Percentiles rank a stretch among this genome's conserved stretches.
phyloP scores from a whole-genome alignment of 1,284 basidiomycete species.

The Thelephora terrestris region DNA sequence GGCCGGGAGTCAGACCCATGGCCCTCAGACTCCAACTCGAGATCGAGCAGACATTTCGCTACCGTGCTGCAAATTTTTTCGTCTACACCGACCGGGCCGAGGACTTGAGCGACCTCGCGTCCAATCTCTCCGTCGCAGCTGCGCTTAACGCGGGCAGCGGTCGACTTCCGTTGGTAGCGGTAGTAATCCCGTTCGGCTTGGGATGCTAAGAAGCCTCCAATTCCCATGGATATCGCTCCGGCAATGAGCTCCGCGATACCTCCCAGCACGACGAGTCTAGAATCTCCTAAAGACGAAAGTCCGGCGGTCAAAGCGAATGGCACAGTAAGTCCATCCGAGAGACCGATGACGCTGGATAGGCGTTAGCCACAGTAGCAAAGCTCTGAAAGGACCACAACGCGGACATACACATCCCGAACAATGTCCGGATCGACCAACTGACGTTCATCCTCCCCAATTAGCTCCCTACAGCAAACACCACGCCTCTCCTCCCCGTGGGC shows the following conservation, averaged over 20 bases:
- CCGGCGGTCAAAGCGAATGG: slow-evolving; percentile 88
- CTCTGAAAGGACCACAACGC: slow-evolving; percentile 1
- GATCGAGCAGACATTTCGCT: slow-evolving; percentile 60
- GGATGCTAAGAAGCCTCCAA: slow-evolving; percentile 94
- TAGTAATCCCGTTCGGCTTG: slow-evolving; percentile 95
- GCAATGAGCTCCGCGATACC: slow-evolving; percentile 90
- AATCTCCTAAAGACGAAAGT: slow-evolving; percentile 84
- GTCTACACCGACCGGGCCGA: slow-evolving; percentile 84
- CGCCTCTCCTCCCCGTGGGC: slow-evolving; percentile 37
- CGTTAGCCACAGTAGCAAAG: background rate
- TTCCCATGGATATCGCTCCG: slow-evolving; percentile 95
- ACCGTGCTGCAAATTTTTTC: slow-evolving; percentile 73
- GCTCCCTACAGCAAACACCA: slow-evolving; percentile 75
- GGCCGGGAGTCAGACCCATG: slow-evolving; percentile 17
- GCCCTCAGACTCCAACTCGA: slow-evolving; percentile 39
- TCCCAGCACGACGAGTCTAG: slow-evolving; percentile 81
- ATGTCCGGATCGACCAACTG: slow-evolving; percentile 78
- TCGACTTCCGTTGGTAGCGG: slow-evolving; percentile 69
- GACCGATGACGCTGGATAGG: slow-evolving; percentile 74
- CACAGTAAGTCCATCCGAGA: slow-evolving; percentile 93
- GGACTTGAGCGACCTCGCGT: slow-evolving; percentile 83
- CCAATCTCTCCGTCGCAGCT: slow-evolving; percentile 94
- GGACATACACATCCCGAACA: slow-evolving; percentile 71
- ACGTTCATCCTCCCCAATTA: slow-evolving; percentile 68
- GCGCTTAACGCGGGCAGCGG: slow-evolving; percentile 72